A percentile compares a stretch with the other conserved stretches of the same genome.
phyloP scores from a whole-genome alignment of 140 eudicot genomes.

The Erigeron philadelphicus region DNA sequence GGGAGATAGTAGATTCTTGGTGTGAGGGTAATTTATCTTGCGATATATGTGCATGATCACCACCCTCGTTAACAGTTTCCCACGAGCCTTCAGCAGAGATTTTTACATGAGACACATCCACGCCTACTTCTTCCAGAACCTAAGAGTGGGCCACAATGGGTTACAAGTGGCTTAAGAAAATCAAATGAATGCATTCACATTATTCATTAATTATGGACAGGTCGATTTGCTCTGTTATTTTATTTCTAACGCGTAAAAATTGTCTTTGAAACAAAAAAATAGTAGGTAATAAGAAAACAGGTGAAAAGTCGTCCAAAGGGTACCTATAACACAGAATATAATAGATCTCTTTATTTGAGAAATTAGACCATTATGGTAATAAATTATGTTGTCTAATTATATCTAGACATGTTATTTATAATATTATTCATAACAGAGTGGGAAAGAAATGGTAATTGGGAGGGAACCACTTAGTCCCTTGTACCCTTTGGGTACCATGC shows the following conservation, averaged over 20 bases:
- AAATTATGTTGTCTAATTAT: background rate
- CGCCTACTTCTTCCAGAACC: conserved; percentile 63
- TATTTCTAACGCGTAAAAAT: background rate
- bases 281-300: background rate
- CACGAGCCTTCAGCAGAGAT: conserved; percentile 75
- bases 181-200: conserved; percentile 3
- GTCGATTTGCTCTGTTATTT: background rate
- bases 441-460: background rate
- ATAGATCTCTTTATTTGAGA: background rate
- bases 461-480: no score
- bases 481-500: no score
- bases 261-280: background rate
- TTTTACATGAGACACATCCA: conserved; percentile 44
- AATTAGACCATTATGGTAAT: background rate
- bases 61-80: conserved; percentile 42
- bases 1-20: conserved; percentile 27
- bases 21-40: conserved; percentile 30
- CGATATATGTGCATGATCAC: conserved; percentile 36
- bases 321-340: background rate
- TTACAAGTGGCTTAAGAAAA: background rate
- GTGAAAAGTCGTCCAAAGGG: background rate
- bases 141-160: conserved; percentile 17
- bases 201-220: background rate
- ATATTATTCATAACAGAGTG: background rate
- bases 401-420: background rate